Evolutionary conservation across 192 early-diverging fungal genomes (phyloP).

Genomic region (Coemansia sp.): DNA sequence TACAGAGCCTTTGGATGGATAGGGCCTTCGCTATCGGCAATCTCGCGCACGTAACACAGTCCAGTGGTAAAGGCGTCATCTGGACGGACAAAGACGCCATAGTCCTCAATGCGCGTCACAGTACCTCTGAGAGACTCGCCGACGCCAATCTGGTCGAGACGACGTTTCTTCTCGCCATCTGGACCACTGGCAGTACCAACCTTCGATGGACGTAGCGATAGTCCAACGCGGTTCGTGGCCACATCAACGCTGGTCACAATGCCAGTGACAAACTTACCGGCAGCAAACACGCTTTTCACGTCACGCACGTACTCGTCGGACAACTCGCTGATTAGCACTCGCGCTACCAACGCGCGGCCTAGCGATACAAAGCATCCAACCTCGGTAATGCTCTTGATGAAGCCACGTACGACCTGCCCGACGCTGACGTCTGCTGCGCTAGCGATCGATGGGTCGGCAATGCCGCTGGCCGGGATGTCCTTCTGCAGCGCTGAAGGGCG

Average conservation of each 20-base stretch:
- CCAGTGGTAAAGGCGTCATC: constrained; percentile 74
- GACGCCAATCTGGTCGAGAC: constrained; percentile 60
- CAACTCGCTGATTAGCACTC: constrained; percentile 83
- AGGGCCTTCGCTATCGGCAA: constrained; percentile 75
- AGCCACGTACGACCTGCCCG: constrained; percentile 71
- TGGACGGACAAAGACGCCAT: constrained; percentile 82
- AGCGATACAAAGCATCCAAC: constrained; percentile 74
- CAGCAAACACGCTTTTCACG: constrained; percentile 68
- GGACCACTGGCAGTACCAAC: constrained; percentile 32
- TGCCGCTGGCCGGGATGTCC: constrained; percentile 15
- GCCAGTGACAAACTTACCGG: constrained; percentile 77
- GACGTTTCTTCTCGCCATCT: constrained; percentile 34
- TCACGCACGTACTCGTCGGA: constrained; percentile 86
- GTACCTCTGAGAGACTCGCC: constrained; percentile 81
- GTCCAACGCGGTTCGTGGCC: constrained; percentile 62
- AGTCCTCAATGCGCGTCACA: constrained; percentile 67
- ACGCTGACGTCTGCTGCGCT: constrained; percentile 56
- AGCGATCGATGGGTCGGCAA: constrained; percentile 56
- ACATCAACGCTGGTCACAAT: constrained; percentile 63
- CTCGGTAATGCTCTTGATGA: constrained; percentile 69
- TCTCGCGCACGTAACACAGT: constrained; percentile 82
- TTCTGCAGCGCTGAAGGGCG: constrained; percentile 58
- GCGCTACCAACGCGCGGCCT: constrained; percentile 60
- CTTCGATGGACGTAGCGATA: constrained; percentile 67
- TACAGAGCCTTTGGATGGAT: constrained; percentile 70